Evolutionary conservation across 192 early-diverging fungal species (phyloP).

Genomic region (Coemansia sp.): DNA sequence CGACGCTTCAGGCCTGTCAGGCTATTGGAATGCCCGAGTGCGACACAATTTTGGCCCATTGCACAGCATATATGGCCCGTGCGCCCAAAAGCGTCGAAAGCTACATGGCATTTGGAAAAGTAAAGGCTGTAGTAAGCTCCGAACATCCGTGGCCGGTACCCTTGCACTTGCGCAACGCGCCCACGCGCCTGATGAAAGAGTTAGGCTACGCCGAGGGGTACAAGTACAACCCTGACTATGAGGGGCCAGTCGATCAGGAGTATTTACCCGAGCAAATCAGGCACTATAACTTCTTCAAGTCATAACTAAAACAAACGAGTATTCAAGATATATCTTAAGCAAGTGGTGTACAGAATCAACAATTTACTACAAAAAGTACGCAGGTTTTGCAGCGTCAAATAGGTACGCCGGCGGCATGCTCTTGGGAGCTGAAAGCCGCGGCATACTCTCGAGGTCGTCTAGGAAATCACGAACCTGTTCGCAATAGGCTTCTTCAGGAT

Average conservation of each 20-base stretch:
- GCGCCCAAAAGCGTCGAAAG: slow-evolving; percentile 80
- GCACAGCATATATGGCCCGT: slow-evolving; percentile 73
- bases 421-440: slow-evolving; percentile 12
- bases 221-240: slow-evolving; percentile 81
- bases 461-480: slow-evolving; percentile 48
- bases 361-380: too few species aligned
- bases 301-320: too few species aligned
- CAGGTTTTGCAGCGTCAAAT: too few species aligned
- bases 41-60: slow-evolving; percentile 79
- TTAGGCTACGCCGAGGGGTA: slow-evolving; percentile 78
- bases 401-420: too few species aligned
- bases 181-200: slow-evolving; percentile 76
- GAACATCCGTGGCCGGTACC: slow-evolving; percentile 80
- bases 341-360: too few species aligned
- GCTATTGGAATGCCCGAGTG: slow-evolving; percentile 92
- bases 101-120: slow-evolving; percentile 74
- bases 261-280: slow-evolving; percentile 74
- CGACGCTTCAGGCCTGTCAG: slow-evolving; percentile 82
- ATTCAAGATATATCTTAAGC: too few species aligned
- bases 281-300: slow-evolving; percentile 57
- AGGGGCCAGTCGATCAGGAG: slow-evolving; percentile 71
- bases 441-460: slow-evolving; percentile 38
- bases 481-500: slow-evolving; percentile 51
- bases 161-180: slow-evolving; percentile 81
- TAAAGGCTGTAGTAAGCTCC: slow-evolving; percentile 60